phyloP scores from a whole-genome alignment of 2,329 filamentous ascomycete species.

The Fusarium subtropicale region DNA sequence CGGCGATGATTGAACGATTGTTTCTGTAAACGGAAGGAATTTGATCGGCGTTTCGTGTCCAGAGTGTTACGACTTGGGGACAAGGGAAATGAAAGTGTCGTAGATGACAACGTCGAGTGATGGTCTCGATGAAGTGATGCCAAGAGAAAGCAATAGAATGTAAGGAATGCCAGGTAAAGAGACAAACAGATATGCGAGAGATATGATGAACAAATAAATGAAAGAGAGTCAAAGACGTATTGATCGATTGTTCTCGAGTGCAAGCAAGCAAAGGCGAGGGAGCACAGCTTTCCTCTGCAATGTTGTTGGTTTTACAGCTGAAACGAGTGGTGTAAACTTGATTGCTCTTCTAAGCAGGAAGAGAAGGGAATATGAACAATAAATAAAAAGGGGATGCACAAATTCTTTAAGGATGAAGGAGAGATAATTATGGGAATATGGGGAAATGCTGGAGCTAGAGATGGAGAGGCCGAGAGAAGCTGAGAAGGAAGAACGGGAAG shows the following conservation, averaged over 20 bases:
- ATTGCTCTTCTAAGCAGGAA: slow-evolving; percentile 26
- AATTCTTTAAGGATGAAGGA: slow-evolving; percentile 14
- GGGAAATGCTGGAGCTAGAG: slow-evolving; percentile 5
- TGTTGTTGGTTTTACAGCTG: slow-evolving; percentile 37
- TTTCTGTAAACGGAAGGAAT: slow-evolving; percentile 19
- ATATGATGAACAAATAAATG: neutral
- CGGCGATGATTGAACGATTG: neutral
- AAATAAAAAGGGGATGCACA: slow-evolving; percentile 37
- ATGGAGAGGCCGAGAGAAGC: neutral
- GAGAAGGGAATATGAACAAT: slow-evolving; percentile 1
- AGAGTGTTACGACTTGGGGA: slow-evolving; percentile 2
- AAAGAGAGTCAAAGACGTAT: slow-evolving; percentile 20
- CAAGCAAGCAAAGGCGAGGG: slow-evolving; percentile 29
- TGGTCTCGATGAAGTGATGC: slow-evolving; percentile 14
- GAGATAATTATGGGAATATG: slow-evolving; percentile 8
- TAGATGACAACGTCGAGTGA: slow-evolving; percentile 3
- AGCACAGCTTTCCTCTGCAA: slow-evolving; percentile 44
- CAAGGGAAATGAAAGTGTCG: slow-evolving; percentile 25
- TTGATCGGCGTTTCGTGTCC: slow-evolving; percentile 19
- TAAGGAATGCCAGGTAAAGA: neutral
- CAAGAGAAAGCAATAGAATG: slow-evolving; percentile 9
- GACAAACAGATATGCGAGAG: slow-evolving; percentile 8
- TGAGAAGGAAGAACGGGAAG: slow-evolving; percentile 15
- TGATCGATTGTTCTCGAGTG: slow-evolving; percentile 7
- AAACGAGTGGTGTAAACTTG: slow-evolving; percentile 39